A percentile compares a stretch with the other conserved stretches of the same genome.
Evolutionary conservation across 352 stramenopile genomes (phyloP).

Genomic region (Pythium phragmiticola): DNA sequence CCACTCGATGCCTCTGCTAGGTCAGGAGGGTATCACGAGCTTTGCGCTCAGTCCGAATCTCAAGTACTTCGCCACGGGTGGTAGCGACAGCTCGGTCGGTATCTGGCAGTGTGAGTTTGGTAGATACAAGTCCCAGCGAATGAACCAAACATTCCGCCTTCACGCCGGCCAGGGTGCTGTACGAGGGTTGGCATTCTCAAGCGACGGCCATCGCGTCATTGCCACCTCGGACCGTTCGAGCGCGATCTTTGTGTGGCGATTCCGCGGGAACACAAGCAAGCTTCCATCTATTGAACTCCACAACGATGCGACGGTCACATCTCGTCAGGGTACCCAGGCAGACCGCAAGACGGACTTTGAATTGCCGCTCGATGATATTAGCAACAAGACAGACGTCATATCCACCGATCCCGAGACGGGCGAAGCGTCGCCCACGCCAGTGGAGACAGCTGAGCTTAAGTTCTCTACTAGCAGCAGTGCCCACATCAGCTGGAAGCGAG

Average conservation of each 20-base stretch:
- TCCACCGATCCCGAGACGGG: not conserved
- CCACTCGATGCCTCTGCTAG: constrained; percentile 54
- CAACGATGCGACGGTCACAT: not conserved
- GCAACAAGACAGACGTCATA: constrained; percentile 5
- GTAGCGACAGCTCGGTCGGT: constrained; percentile 50
- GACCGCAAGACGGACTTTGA: constrained; percentile 8
- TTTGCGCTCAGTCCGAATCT: constrained; percentile 51
- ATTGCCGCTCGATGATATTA: constrained; percentile 13
- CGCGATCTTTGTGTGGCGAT: constrained; percentile 60
- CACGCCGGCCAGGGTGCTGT: constrained; percentile 40
- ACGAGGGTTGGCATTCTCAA: constrained; percentile 40
- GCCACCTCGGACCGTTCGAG: constrained; percentile 38
- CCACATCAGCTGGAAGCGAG: constrained; percentile 10
- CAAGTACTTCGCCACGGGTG: constrained; percentile 67
- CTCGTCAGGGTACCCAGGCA: not conserved
- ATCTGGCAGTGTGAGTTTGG: constrained; percentile 60
- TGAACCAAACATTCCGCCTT: constrained; percentile 57
- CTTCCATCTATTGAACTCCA: constrained; percentile 13
- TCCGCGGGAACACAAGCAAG: constrained; percentile 42
- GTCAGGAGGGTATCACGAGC: constrained; percentile 47
- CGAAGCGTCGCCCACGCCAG: not conserved
- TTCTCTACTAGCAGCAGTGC: constrained; percentile 5
- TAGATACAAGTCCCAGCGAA: constrained; percentile 43
- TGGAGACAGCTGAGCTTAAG: constrained; percentile 2
- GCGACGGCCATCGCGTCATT: constrained; percentile 39